phyloP scores from a whole-genome alignment of 2,329 filamentous ascomycete species.

The Aureobasidium leucospermi region DNA sequence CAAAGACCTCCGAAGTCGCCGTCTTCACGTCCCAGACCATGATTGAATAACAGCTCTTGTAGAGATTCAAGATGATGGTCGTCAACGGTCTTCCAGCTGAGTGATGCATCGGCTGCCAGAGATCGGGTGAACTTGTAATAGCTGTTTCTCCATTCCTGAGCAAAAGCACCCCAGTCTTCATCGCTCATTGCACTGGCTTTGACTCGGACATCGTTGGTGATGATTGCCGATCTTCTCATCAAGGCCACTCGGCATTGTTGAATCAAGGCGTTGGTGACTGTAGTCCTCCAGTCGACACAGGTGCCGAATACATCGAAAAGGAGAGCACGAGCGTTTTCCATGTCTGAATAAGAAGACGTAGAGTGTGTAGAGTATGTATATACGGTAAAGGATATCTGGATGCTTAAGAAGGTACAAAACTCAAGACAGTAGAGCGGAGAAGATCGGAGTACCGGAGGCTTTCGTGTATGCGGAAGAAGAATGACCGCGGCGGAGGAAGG shows the following conservation, averaged over 20 bases:
- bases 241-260: conserved; percentile 42
- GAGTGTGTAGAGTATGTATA: not conserved
- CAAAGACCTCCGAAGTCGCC: conserved; percentile 44
- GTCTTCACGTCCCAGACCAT: conserved; percentile 23
- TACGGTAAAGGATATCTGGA: not conserved
- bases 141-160: conserved; percentile 62
- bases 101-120: conserved; percentile 40
- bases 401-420: too few species aligned
- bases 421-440: not conserved
- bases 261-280: conserved; percentile 54
- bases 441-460: not conserved
- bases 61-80: conserved; percentile 62
- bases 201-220: conserved; percentile 41
- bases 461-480: not conserved
- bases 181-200: conserved; percentile 46
- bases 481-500: not conserved
- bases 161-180: conserved; percentile 57
- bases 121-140: conserved; percentile 41
- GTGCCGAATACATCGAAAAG: conserved; percentile 76
- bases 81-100: conserved; percentile 62
- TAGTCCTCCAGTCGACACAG: conserved; percentile 68
- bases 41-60: conserved; percentile 47
- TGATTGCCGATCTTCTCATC: conserved; percentile 36
- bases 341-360: not conserved
- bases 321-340: conserved; percentile 47